These are phyloP conservation scores for Penicillium sp. DNA, from an alignment of 2,329 filamentous ascomycete genomes.

Conservation along the genomic window DNA sequence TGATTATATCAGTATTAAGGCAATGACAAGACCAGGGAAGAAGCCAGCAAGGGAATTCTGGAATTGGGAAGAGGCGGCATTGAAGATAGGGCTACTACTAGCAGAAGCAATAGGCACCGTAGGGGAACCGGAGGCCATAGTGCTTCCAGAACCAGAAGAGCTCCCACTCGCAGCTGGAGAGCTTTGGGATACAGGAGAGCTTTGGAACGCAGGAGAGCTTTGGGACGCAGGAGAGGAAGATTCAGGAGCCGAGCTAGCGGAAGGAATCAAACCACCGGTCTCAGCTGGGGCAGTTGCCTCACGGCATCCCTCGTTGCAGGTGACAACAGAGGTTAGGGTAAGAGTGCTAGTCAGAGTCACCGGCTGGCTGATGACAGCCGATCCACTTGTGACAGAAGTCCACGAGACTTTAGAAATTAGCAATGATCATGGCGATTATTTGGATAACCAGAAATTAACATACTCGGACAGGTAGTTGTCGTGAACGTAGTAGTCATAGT, in stretches of 20 bases:
- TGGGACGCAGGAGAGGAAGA: not conserved
- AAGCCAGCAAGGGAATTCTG: conserved; percentile 16
- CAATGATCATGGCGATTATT: not conserved
- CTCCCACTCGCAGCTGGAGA: not conserved
- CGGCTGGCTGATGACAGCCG: conserved; percentile 21
- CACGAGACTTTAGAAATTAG: conserved; percentile 21
- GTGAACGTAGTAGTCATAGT: conserved; percentile 21
- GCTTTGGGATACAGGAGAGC: not conserved
- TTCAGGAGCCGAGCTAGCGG: not conserved
- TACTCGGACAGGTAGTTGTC: conserved; percentile 33
- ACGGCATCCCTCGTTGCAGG: conserved; percentile 19
- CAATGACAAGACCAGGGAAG: conserved; percentile 16
- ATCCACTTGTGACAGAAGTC: conserved; percentile 22
- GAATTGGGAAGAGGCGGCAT: conserved; percentile 19
- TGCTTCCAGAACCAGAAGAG: not conserved
- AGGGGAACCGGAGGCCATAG: not conserved
- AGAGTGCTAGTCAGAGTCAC: conserved; percentile 26
- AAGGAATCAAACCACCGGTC: not conserved
- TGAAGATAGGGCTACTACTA: conserved; percentile 12
- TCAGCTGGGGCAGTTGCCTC: conserved; percentile 4
- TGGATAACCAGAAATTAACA: not conserved
- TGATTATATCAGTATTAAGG: conserved; percentile 20
- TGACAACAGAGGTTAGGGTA: conserved; percentile 23
- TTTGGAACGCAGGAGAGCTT: too few relatives aligned
- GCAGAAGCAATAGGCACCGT: not conserved